Evolutionary conservation across 495 filamentous ascomycete species (phyloP).

Genomic region (Tricharina praecox): DNA sequence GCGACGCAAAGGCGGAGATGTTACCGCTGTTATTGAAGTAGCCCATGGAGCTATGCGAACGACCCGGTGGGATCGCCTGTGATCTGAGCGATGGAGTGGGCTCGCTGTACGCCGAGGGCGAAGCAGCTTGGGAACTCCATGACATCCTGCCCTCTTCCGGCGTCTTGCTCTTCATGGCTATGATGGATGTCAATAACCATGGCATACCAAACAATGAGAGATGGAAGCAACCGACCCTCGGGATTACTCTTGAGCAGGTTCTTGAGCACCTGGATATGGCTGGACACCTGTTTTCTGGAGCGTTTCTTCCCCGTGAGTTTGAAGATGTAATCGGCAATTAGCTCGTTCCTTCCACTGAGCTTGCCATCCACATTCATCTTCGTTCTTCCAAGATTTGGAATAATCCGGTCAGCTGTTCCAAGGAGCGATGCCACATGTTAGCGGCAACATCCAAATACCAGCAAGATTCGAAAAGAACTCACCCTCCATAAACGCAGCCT

Average conservation of each 20-base stretch:
- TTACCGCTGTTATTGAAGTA: neutral
- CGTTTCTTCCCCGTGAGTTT: constrained; percentile 48
- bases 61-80: neutral
- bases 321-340: constrained; percentile 70
- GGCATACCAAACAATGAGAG: no score
- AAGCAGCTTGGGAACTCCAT: neutral
- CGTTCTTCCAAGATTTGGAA: constrained; percentile 63
- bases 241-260: constrained; percentile 50
- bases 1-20: neutral
- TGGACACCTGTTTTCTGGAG: constrained; percentile 78
- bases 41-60: constrained; percentile 1
- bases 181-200: no score
- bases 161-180: no score
- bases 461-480: constrained; percentile 23
- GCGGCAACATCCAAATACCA: constrained; percentile 6
- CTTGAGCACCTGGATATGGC: constrained; percentile 94
- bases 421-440: constrained; percentile 9
- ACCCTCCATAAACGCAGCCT: constrained; percentile 86
- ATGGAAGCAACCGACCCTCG: constrained; percentile 31
- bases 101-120: constrained; percentile 4
- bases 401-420: constrained; percentile 53
- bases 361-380: constrained; percentile 59
- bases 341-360: constrained; percentile 73
- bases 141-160: no score
- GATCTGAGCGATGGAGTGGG: constrained; percentile 9